Base-by-base conservation (phyloP, 345 rosid genomes). In the Cardamine chenopodiifolia region DNA sequence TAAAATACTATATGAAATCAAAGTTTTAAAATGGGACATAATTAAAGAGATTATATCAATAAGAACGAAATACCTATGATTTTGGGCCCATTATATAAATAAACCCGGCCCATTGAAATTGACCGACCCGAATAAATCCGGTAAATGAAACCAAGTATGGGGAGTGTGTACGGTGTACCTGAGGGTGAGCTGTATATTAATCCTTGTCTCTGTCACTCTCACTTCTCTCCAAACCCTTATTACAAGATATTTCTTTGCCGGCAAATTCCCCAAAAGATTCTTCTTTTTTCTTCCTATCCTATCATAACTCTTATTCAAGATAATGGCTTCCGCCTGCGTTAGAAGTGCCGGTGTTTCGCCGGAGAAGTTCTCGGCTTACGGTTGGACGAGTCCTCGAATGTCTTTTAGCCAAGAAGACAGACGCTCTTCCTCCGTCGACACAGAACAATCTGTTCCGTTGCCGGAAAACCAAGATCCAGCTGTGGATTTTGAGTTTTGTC, bases 311-410 rank as follows among this genome's bases (percentile, higher is more conserved):
- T 3, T 0, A 8, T 8, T 47, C 23, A 8, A 19, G 2, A 49
- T 9, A 49, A 49, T 40, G 99, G 97, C 97, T 31, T 90, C 97
- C 1, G 96, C 97, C n/a, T 94, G 98, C 72, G 90, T 89, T 17
- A 90, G 87, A 86, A 82, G 78, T 68, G 74, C 84, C 61, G 78
- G 77, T 56, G 62, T 86, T 58, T 78, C 94, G 20, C 88, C 91
- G 82, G 85, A 85, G n/a, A 78, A 72, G 18, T 88, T 79, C 69
- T 82, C 91, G 1, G 34, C 86, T 12, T 84, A 76, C 76, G 88
- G 85, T 11, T 90, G 92, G 87, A 61, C 82, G 39, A 85, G 82
- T 62, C 90, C 98, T 3, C 78, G 86, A 19, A 72, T 84, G 63
- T 89, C 96, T 2, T 42, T 88, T 61, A 73, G 81, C 64, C 83